A percentile compares a stretch with the other conserved stretches of the same genome.
phyloP scores from a whole-genome alignment of 768 basidiomycete genomes.

The Boletus vinaceobasis region DNA sequence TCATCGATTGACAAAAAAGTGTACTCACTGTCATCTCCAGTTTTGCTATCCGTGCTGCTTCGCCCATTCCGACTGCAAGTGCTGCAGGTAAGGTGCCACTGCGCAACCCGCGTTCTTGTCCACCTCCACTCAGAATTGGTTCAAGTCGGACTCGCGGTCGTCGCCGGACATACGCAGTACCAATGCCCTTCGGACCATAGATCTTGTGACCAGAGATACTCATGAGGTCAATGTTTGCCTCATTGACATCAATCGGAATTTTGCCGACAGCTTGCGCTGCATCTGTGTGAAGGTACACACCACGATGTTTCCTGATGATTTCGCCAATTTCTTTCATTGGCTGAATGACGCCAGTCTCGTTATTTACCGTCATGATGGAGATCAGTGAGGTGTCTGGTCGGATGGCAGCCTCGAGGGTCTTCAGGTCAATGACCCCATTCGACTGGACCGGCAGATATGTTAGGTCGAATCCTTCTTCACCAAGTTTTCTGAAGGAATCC shows the following conservation, averaged over 20 bases:
- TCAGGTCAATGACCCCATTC: constrained; percentile 79
- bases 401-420: constrained; percentile 80
- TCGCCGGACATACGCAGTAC: constrained; percentile 90
- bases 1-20: constrained; percentile 32
- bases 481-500: constrained; percentile 93
- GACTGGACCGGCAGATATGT: constrained; percentile 94
- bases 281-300: constrained; percentile 95
- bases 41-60: constrained; percentile 89
- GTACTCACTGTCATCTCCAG: constrained; percentile 87
- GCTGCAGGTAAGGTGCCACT: constrained; percentile 92
- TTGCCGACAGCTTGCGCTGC: constrained; percentile 95
- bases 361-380: constrained; percentile 98
- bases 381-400: constrained; percentile 92
- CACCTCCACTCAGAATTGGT: constrained; percentile 92
- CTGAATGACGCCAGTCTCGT: constrained; percentile 98
- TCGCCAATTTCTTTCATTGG: constrained; percentile 94
- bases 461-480: constrained; percentile 95
- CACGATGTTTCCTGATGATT: constrained; percentile 80
- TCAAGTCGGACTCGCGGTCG: constrained; percentile 91
- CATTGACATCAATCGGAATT: constrained; percentile 89
- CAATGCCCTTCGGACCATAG: constrained; percentile 96
- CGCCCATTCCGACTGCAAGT: constrained; percentile 89
- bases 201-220: constrained; percentile 97
- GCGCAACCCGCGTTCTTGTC: constrained; percentile 92
- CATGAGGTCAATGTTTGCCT: constrained; percentile 92